Percentiles rank a stretch among this genome's conserved stretches.
phyloP scores from a whole-genome alignment of 352 stramenopile genomes.

The Phytophthora hybrid region DNA sequence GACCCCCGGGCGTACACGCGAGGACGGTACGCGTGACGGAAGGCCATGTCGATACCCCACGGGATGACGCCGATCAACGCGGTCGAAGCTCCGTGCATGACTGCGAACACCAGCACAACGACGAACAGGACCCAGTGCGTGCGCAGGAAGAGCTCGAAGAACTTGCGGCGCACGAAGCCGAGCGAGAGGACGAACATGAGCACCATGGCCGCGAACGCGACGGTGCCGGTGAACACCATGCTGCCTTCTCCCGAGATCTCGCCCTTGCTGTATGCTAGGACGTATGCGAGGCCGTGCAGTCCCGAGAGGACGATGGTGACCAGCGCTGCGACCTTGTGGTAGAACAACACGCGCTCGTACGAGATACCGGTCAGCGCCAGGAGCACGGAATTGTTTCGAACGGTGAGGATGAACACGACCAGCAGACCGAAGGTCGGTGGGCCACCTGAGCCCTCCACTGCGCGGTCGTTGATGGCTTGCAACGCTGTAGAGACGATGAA shows the following conservation, averaged over 20 bases:
- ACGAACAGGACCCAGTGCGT: slow-evolving; percentile 64
- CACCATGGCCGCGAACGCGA: slow-evolving; percentile 45
- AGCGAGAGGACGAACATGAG: slow-evolving; percentile 49
- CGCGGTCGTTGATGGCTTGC: slow-evolving; percentile 19
- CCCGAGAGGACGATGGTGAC: slow-evolving; percentile 46
- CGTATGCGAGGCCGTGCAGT: slow-evolving; percentile 54
- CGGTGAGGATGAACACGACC: slow-evolving; percentile 48
- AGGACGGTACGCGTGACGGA: slow-evolving; percentile 41
- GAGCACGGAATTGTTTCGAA: slow-evolving; percentile 64
- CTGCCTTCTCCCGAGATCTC: slow-evolving; percentile 31
- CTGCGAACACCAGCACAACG: slow-evolving; percentile 45
- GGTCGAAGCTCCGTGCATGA: slow-evolving; percentile 51
- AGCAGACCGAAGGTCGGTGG: slow-evolving; percentile 44
- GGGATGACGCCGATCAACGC: slow-evolving; percentile 43
- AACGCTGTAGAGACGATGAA: slow-evolving; percentile 34
- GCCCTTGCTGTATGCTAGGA: slow-evolving; percentile 36
- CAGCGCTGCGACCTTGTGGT: slow-evolving; percentile 55
- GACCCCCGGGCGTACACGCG: slow-evolving; percentile 28
- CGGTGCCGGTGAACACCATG: slow-evolving; percentile 34
- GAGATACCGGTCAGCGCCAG: slow-evolving; percentile 52
- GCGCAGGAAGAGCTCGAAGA: slow-evolving; percentile 65
- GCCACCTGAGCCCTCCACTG: slow-evolving; percentile 27
- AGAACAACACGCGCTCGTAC: slow-evolving; percentile 61
- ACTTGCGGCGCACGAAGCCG: slow-evolving; percentile 46
- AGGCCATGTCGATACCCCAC: slow-evolving; percentile 48